phyloP scores from a whole-genome alignment of 257 asterid genomes.

The Plantago elongata region DNA sequence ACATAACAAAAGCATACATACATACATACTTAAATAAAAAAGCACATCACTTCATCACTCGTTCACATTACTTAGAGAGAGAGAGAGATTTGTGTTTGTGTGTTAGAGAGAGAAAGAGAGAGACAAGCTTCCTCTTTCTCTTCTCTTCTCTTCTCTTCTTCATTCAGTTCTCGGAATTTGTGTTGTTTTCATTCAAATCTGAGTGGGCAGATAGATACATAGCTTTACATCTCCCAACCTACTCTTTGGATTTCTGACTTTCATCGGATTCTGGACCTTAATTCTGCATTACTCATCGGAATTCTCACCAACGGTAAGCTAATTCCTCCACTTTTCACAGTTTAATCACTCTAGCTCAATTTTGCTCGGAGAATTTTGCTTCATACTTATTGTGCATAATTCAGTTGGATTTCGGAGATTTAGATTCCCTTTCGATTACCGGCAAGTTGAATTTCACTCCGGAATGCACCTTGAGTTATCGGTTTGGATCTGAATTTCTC shows the following conservation, averaged over 20 bases:
- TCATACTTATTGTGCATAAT: constrained; percentile 19
- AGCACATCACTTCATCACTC: constrained; percentile 3
- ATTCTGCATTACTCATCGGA: constrained; percentile 39
- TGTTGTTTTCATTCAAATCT: constrained; percentile 28
- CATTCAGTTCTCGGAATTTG: constrained; percentile 18
- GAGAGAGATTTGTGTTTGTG: no score
- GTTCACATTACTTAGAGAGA: background rate
- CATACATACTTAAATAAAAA: background rate
- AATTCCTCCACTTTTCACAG: background rate
- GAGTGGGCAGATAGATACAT: constrained; percentile 28
- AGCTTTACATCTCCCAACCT: no score
- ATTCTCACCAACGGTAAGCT: constrained; percentile 21
- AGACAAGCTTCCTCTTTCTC: background rate
- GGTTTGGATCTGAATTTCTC: constrained; percentile 40
- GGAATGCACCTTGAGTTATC: constrained; percentile 33
- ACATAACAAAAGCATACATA: constrained; percentile 43
- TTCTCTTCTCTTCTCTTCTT: background rate
- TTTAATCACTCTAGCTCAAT: background rate
- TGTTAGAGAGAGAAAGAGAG: background rate
- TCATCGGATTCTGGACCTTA: constrained; percentile 37
- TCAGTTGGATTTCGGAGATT: constrained; percentile 32
- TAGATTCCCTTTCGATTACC: background rate
- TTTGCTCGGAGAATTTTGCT: background rate
- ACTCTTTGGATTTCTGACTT: constrained; percentile 25
- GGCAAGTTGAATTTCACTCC: constrained; percentile 7